Conservation (phyloP, 2,329 filamentous ascomycete genomes). For the Aspergillus sp. region DNA sequence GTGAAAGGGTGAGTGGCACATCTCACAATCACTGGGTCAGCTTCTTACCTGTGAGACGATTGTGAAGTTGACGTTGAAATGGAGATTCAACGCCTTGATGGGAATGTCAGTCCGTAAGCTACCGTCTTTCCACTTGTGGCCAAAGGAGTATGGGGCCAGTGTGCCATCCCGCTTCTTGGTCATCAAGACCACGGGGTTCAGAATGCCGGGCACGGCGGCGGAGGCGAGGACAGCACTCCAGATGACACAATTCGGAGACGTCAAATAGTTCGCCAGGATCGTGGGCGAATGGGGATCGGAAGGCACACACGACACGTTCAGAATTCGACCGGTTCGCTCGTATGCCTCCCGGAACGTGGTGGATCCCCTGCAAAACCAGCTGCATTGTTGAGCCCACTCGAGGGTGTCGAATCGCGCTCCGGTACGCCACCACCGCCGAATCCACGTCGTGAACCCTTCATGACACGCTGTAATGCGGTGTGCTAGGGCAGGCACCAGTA, state of each 20-base stretch:
- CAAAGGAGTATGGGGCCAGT: slow-evolving; percentile 88
- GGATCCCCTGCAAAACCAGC: slow-evolving; percentile 88
- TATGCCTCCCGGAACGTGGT: slow-evolving; percentile 96
- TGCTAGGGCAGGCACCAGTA: slow-evolving; percentile 85
- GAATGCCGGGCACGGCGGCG: slow-evolving; percentile 90
- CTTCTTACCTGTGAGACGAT: slow-evolving; percentile 64
- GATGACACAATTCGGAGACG: slow-evolving; percentile 93
- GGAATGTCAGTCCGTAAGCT: slow-evolving; percentile 93
- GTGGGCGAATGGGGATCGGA: slow-evolving; percentile 91
- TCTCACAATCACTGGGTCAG: not conserved
- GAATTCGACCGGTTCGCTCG: slow-evolving; percentile 84
- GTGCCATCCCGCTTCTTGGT: slow-evolving; percentile 75
- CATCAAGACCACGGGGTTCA: slow-evolving; percentile 94
- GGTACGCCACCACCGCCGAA: slow-evolving; percentile 83
- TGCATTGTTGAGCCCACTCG: slow-evolving; percentile 80
- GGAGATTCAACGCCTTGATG: slow-evolving; percentile 86
- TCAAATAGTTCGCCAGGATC: slow-evolving; percentile 93
- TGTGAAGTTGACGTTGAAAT: slow-evolving; percentile 98
- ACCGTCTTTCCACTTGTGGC: slow-evolving; percentile 99
- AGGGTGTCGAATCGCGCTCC: slow-evolving; percentile 92
- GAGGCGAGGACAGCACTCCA: slow-evolving; percentile 96
- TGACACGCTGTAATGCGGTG: slow-evolving; percentile 80
- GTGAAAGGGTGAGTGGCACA: slow-evolving; percentile 25
- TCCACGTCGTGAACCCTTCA: slow-evolving; percentile 74
- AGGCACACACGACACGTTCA: slow-evolving; percentile 95